Percentiles rank a stretch among this genome's conserved stretches.
Evolutionary conservation across 2,329 filamentous ascomycete species (phyloP).

Genomic region (Capronia coronata): DNA sequence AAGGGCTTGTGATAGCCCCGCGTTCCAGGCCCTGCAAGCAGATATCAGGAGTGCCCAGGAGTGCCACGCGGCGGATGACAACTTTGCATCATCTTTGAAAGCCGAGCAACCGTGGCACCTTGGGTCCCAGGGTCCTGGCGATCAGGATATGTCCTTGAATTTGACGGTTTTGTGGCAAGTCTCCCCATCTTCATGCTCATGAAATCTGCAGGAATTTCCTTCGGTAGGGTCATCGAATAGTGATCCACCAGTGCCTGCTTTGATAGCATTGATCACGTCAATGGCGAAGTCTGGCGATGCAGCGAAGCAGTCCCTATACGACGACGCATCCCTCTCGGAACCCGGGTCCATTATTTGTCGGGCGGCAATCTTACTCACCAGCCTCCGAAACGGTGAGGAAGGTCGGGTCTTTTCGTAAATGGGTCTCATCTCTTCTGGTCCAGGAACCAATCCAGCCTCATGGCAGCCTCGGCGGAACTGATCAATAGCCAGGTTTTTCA

Average conservation of each 20-base stretch:
- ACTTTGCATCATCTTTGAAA: too few relatives aligned
- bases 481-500: conserved; percentile 51
- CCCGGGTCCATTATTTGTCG: conserved; percentile 53
- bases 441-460: conserved; percentile 47
- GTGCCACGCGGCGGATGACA: too few relatives aligned
- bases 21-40: too few relatives aligned
- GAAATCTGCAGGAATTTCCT: conserved; percentile 43
- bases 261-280: conserved; percentile 49
- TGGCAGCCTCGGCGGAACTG: conserved; percentile 47
- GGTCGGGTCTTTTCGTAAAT: conserved; percentile 45
- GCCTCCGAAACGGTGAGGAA: conserved; percentile 44
- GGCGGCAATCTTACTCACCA: conserved; percentile 51
- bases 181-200: conserved; percentile 44
- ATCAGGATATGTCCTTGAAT: conserved; percentile 16
- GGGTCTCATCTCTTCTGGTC: conserved; percentile 49
- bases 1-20: too few relatives aligned
- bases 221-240: conserved; percentile 49
- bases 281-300: conserved; percentile 48
- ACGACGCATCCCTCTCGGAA: conserved; percentile 43
- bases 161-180: conserved; percentile 29
- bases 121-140: too few relatives aligned
- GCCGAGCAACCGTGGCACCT: too few relatives aligned
- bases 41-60: too few relatives aligned
- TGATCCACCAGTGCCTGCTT: conserved; percentile 44
- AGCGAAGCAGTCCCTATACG: conserved; percentile 47